Evolutionary conservation across 176 grass and related monocot genomes (phyloP).

Genomic region (Rhipidocladum racemiflorum): DNA sequence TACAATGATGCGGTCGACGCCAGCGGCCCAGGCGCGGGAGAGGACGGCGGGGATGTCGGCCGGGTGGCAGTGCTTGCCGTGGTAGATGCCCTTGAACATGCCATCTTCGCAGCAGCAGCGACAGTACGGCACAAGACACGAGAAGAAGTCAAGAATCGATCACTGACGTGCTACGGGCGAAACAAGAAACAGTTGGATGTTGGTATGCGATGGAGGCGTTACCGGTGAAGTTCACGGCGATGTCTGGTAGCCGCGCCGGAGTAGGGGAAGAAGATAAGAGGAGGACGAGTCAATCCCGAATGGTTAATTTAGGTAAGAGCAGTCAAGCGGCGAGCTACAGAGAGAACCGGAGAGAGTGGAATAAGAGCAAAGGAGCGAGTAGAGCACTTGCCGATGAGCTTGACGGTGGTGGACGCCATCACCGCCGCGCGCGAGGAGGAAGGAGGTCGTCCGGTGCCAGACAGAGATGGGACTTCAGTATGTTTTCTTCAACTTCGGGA

Average conservation of each 20-base stretch:
- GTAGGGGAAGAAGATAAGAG: slow-evolving; percentile 18
- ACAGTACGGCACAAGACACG: not conserved
- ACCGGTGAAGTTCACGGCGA: slow-evolving; percentile 91
- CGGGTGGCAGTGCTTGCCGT: slow-evolving; percentile 77
- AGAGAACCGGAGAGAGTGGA: too few relatives aligned
- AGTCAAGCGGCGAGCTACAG: not conserved
- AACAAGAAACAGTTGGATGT: not conserved
- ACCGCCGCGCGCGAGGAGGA: slow-evolving; percentile 8
- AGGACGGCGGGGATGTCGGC: slow-evolving; percentile 76
- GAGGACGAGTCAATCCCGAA: not conserved
- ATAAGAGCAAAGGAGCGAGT: not conserved
- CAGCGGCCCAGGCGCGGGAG: slow-evolving; percentile 73
- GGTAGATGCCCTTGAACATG: slow-evolving; percentile 97
- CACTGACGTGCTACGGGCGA: not conserved
- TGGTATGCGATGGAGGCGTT: not conserved
- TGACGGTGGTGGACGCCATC: slow-evolving; percentile 58
- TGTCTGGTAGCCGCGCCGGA: slow-evolving; percentile 56
- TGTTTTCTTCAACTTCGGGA: too few relatives aligned
- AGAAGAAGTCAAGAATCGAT: not conserved
- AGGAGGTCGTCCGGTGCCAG: not conserved
- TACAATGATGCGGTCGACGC: slow-evolving; percentile 90
- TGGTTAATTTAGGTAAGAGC: not conserved
- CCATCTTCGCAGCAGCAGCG: slow-evolving; percentile 48
- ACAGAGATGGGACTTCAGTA: not conserved
- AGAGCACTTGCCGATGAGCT: slow-evolving; percentile 64